A percentile compares a stretch with the other conserved stretches of the same genome.
Conservation (phyloP, 2,329 filamentous ascomycete genomes). For the Boeremia exigua region DNA sequence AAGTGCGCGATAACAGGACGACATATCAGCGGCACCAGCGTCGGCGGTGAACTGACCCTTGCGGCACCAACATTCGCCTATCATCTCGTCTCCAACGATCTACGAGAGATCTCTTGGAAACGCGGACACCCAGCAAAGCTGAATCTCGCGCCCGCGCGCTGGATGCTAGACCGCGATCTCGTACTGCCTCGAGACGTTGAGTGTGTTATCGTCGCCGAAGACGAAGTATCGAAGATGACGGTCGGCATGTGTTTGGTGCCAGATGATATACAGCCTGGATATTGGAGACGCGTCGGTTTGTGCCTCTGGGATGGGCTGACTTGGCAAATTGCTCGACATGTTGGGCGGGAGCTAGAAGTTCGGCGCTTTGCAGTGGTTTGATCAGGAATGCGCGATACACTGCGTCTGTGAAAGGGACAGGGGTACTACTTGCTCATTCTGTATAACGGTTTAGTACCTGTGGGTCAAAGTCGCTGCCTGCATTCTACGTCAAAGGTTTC, state of each 20-base stretch:
- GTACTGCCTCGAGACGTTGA: not conserved
- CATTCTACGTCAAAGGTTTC: too few relatives aligned
- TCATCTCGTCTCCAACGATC: not conserved
- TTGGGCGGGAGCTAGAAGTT: not conserved
- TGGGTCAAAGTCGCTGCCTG: too few relatives aligned
- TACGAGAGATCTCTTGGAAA: not conserved
- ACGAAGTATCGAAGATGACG: not conserved
- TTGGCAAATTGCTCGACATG: not conserved
- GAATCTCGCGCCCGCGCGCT: not conserved
- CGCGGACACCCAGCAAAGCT: not conserved
- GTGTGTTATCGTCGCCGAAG: not conserved
- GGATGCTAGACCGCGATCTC: not conserved
- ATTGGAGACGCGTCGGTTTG: not conserved
- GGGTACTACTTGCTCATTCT: too few relatives aligned
- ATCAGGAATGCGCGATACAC: too few relatives aligned
- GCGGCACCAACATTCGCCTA: not conserved
- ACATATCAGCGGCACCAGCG: not conserved
- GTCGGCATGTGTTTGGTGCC: not conserved
- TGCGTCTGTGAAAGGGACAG: too few relatives aligned
- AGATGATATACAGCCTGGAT: not conserved
- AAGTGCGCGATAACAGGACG: not conserved
- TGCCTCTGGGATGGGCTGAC: not conserved
- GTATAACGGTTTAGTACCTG: too few relatives aligned
- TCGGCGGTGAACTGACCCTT: not conserved
- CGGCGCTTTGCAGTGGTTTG: too few relatives aligned